Percentiles rank a stretch among this genome's conserved stretches.
Evolutionary conservation across 768 basidiomycete species (phyloP).

Genomic region (Pleurotus pulmonarius): DNA sequence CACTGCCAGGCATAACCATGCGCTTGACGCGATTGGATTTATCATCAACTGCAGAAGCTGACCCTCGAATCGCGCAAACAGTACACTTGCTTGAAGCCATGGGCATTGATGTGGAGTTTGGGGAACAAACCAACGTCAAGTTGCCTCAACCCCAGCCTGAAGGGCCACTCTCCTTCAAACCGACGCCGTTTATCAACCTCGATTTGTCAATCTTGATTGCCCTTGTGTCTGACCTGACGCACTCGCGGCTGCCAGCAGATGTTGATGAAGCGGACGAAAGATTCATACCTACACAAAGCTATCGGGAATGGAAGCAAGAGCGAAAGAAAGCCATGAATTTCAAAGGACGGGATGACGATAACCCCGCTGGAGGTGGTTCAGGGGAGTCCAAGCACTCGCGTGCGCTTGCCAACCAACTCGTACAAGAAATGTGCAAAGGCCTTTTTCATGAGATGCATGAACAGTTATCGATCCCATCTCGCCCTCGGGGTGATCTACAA

Average conservation of each 20-base stretch:
- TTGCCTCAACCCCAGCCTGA: slow-evolving; percentile 9
- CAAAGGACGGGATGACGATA: slow-evolving; percentile 10
- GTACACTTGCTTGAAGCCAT: slow-evolving; percentile 51
- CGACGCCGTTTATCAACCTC: slow-evolving; percentile 66
- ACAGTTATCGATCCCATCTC: slow-evolving; percentile 25
- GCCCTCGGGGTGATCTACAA: slow-evolving; percentile 28
- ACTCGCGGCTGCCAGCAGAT: slow-evolving; percentile 57
- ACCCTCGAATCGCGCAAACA: slow-evolving; percentile 60
- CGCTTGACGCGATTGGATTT: slow-evolving; percentile 71
- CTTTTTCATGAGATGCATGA: slow-evolving; percentile 62
- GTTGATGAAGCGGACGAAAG: slow-evolving; percentile 56
- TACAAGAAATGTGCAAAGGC: slow-evolving; percentile 68
- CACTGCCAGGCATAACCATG: slow-evolving; percentile 48
- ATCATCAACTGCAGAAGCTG: slow-evolving; percentile 25
- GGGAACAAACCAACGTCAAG: slow-evolving; percentile 40
- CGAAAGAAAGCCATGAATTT: background rate
- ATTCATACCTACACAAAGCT: slow-evolving; percentile 57
- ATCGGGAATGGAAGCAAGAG: slow-evolving; percentile 56
- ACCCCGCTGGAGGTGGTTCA: slow-evolving; percentile 21
- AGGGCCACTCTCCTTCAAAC: slow-evolving; percentile 26
- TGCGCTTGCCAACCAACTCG: slow-evolving; percentile 66
- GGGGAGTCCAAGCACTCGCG: slow-evolving; percentile 54
- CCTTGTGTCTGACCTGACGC: slow-evolving; percentile 78
- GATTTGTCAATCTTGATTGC: slow-evolving; percentile 86
- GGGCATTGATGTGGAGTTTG: slow-evolving; percentile 66